Conservation (phyloP, 2,329 filamentous ascomycete species). For the Epichloe uncinata region DNA sequence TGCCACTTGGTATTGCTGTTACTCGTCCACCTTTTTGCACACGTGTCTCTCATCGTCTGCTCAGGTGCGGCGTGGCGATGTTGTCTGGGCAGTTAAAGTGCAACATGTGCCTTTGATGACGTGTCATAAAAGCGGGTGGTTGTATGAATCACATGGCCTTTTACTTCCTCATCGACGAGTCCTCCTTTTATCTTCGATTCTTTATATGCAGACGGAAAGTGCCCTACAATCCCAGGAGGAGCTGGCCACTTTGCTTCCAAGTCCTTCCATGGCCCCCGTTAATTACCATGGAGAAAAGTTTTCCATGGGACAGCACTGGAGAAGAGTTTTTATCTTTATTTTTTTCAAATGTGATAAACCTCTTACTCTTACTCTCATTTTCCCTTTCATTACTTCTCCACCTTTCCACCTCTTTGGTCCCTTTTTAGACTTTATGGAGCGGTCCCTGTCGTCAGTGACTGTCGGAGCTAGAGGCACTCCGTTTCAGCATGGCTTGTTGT, state of each 20-base stretch:
- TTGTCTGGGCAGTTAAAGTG: background rate
- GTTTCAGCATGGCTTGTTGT: conserved; percentile 1
- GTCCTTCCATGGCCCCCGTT: background rate
- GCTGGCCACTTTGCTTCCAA: background rate
- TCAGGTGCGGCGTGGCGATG: background rate
- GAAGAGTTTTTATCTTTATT: background rate
- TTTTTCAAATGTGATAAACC: background rate
- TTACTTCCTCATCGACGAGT: background rate
- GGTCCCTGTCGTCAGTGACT: background rate
- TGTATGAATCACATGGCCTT: background rate
- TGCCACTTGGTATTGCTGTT: conserved; percentile 1
- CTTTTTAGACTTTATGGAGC: background rate
- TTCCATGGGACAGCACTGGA: background rate
- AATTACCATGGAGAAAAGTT: background rate
- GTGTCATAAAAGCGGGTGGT: background rate
- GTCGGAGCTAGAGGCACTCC: background rate
- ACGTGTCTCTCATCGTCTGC: background rate
- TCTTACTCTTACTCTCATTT: background rate
- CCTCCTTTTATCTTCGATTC: background rate
- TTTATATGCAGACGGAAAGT: background rate
- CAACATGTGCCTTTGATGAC: background rate
- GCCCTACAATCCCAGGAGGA: background rate
- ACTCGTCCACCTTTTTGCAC: background rate
- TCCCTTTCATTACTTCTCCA: background rate
- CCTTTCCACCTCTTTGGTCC: background rate